Base-by-base conservation (phyloP, 1,284 basidiomycete genomes). In the Puccinia coronata region DNA sequence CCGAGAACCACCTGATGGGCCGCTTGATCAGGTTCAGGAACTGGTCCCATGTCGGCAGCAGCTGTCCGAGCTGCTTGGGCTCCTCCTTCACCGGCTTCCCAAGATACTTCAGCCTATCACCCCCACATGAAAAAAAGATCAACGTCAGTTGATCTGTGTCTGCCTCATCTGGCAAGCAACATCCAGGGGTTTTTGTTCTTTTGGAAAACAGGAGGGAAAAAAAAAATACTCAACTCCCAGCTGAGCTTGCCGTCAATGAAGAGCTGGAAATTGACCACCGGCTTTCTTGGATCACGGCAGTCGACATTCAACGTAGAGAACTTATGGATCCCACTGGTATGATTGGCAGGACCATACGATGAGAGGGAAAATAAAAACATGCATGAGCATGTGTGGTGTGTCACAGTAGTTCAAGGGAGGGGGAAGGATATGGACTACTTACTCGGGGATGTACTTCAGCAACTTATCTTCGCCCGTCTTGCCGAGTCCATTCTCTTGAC, bases 231-330 rank as follows among this genome's bases (percentile, higher is more conserved):
- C 25, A 86, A 84, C 89, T 88, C 87, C 87, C 91, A 93, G 11
- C 88, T 88, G 31, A 88, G 85, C 78, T 88, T 87, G 16, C 92
- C 92, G 83, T 93, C 90, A 81, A 93, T 89, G 83, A 90, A 87
- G 2, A 92, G 43, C 43, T 81, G 49, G 23, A 81, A 73, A 18
- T 81, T 65, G 20, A 92, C 87, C 3, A 87, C 87, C 0, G 92
- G 92, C 55, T 87, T 87, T 53, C 88, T 85, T 3, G 87, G 84
- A 82, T 91, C 88, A 59, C 89, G 88, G 0, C 92, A 92, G 85
- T 94, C 91, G 39, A 94, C 88, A 85, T 92, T 92, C 73, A 94
- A 89, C 0, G 91, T 87, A 9, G 91, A 90, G 84, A 87, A 87
- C 83, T 88, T 88, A 82, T 85, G 81, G 82, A 87, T 87, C 11